Evolutionary conservation across 2,329 filamentous ascomycete genomes (phyloP).

Genomic region (Aspergillus pseudotamarii): DNA sequence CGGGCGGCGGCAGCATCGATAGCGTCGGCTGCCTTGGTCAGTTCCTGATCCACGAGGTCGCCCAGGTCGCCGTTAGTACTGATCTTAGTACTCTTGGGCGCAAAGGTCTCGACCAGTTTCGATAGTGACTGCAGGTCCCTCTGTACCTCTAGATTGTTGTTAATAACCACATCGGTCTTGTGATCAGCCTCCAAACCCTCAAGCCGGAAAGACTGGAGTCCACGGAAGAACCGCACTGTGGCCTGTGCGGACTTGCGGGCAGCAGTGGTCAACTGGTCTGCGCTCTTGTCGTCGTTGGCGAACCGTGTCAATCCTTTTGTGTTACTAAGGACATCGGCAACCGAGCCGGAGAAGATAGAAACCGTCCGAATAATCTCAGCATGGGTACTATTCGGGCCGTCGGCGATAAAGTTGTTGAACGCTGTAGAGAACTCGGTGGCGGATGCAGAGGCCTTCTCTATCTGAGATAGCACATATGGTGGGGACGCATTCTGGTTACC

Average conservation of each 20-base stretch:
- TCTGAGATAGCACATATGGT: conserved; percentile 91
- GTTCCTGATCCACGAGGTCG: conserved; percentile 87
- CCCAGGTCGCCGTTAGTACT: conserved; percentile 80
- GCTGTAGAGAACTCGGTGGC: conserved; percentile 97
- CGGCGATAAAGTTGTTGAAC: conserved; percentile 98
- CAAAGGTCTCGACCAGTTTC: conserved; percentile 89
- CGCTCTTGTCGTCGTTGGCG: conserved; percentile 93
- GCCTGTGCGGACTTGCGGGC: conserved; percentile 82
- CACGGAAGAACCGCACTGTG: conserved; percentile 92
- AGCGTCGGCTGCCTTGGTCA: conserved; percentile 91
- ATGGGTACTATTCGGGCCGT: conserved; percentile 88
- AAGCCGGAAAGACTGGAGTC: conserved; percentile 88
- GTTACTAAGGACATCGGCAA: conserved; percentile 93
- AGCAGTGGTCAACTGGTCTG: conserved; percentile 78
- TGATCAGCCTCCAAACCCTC: conserved; percentile 87
- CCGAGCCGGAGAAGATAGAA: conserved; percentile 83
- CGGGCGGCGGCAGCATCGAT: conserved; percentile 90
- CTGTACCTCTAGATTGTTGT: conserved; percentile 94
- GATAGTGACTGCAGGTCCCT: conserved; percentile 91
- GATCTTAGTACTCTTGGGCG: conserved; percentile 82
- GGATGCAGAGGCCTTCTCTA: conserved; percentile 92
- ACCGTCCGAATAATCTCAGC: conserved; percentile 91
- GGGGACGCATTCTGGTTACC: conserved; percentile 98
- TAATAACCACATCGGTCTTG: conserved; percentile 96
- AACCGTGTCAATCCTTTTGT: conserved; percentile 93